Evolutionary conservation across 208 protist species (phyloP).

Genomic region (Kentomonas sorsogonicus): DNA sequence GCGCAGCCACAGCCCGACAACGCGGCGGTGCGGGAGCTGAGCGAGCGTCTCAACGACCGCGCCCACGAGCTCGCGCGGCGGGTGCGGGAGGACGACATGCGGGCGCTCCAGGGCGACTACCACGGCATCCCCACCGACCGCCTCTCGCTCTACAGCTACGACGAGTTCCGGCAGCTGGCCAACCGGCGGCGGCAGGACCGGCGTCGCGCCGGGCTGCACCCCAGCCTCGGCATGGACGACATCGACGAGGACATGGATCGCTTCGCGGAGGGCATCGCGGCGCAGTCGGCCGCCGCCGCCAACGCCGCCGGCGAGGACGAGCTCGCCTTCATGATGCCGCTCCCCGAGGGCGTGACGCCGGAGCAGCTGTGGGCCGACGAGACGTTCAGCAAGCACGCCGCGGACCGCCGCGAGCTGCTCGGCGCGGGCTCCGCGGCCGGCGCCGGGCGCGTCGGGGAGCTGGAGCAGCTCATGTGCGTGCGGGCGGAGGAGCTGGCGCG

Average conservation of each 20-base stretch:
- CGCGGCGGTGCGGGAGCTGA: slow-evolving; percentile 4
- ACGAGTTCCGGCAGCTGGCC: slow-evolving; percentile 23
- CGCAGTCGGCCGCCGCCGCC: slow-evolving; percentile 9
- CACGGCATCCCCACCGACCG: slow-evolving; percentile 21
- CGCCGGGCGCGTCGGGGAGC: slow-evolving; percentile 16
- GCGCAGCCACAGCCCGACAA: slow-evolving; percentile 10
- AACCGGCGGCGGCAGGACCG: slow-evolving; percentile 16
- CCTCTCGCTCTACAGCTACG: slow-evolving; percentile 19
- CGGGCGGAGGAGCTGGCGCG: slow-evolving; percentile 46
- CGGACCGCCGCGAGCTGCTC: slow-evolving; percentile 24
- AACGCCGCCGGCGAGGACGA: slow-evolving; percentile 13
- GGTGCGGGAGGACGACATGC: slow-evolving; percentile 15
- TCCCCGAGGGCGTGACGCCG: too few relatives aligned
- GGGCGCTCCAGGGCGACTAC: slow-evolving; percentile 17
- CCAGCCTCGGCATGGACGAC: slow-evolving; percentile 13
- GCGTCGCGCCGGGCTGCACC: slow-evolving; percentile 11
- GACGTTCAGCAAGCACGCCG: slow-evolving; percentile 26
- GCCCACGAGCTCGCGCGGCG: slow-evolving; percentile 17
- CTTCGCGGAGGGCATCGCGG: slow-evolving; percentile 30
- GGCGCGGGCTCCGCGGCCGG: slow-evolving; percentile 15
- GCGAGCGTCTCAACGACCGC: slow-evolving; percentile 17
- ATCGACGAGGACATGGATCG: slow-evolving; percentile 22
- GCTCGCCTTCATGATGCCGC: too few relatives aligned
- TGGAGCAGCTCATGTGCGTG: slow-evolving; percentile 30
- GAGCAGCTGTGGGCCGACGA: too few relatives aligned